Conservation (phyloP, 768 basidiomycete species). For the Trametes cingulata region DNA sequence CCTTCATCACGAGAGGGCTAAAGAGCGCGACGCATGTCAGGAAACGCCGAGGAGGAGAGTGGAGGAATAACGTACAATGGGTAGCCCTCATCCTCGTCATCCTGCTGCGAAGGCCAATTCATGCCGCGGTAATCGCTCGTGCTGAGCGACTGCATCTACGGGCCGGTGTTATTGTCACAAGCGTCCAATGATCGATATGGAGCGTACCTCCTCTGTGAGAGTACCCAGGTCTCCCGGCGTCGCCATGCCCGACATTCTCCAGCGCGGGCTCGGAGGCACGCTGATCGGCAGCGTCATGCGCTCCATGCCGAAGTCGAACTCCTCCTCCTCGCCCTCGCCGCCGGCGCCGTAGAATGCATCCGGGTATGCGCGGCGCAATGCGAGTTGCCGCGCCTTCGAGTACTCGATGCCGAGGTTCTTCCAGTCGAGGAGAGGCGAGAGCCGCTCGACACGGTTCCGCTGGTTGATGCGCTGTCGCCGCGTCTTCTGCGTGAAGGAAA, state of each 20-base stretch:
- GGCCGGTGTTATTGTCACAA: neutral
- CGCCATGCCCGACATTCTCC: constrained; percentile 70
- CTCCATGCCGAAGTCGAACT: constrained; percentile 68
- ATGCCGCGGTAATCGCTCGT: constrained; percentile 86
- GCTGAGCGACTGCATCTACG: constrained; percentile 80
- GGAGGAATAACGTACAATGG: constrained; percentile 65
- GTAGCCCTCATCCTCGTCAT: constrained; percentile 90
- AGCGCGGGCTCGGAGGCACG: constrained; percentile 85
- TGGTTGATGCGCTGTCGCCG: constrained; percentile 98
- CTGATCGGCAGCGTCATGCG: constrained; percentile 64
- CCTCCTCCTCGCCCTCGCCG: constrained; percentile 53
- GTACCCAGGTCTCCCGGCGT: constrained; percentile 96
- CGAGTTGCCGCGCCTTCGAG: constrained; percentile 90
- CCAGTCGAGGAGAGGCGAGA: constrained; percentile 95
- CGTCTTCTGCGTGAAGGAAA: constrained; percentile 75
- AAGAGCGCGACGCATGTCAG: constrained; percentile 1
- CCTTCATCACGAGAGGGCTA: constrained; percentile 89
- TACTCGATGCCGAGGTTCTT: constrained; percentile 98
- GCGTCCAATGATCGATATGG: neutral
- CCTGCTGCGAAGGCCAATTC: constrained; percentile 57
- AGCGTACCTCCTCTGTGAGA: constrained; percentile 74
- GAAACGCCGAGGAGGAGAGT: constrained; percentile 13
- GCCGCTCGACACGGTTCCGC: constrained; percentile 94
- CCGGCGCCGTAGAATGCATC: constrained; percentile 78
- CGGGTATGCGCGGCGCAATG: constrained; percentile 91